Evolutionary conservation across 1,284 basidiomycete species (phyloP), one percentile per base, ranked within the genome.

Genomic region (Moniliella sp.): DNA sequence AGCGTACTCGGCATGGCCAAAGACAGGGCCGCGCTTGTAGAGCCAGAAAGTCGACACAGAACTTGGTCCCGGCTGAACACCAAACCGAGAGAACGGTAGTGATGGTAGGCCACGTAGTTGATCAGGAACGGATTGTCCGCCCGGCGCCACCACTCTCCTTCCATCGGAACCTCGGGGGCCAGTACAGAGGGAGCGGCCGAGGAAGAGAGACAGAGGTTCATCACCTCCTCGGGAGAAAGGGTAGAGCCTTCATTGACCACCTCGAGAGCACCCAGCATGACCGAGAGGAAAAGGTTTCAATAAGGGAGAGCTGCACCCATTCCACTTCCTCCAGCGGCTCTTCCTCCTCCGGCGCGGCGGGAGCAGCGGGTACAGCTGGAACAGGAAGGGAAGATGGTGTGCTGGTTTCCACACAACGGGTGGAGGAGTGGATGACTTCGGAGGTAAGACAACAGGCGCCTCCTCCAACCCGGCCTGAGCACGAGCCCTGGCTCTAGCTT

Each of bases 61-160:
- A 99, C 63, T 99, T 99, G 65, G 91, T 75, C 2, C 91, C 91
- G 15, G 73, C 84, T 83, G 39, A 93, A 76, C 11, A 93, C 79
- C 91, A 88, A 97, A n/a, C 91, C 91, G 3, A 97, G 69, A 2
- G 84, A 83, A 13, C 88, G 74, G 57, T 80, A 97, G 62, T 97
- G 83, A 58, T 97, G 88, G 55, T 88, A 93, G 4, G 73, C 74
- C 30, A 76, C 74, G 54, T 94, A 99, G 46, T 80, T 71, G 21
- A 97, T 67, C 19, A 99, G 65, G 63, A 93, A 84, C 0, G 86
- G 84, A 56, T 91, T 91, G 64, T 94, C 86, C 29, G 66, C 64
- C 15, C 56, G 40, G 2, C 44, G 44, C 25, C 37, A 46, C 4
- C 2, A 4, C 14, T 4, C 5, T 4, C 16, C 15, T 18, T 11